Base-by-base conservation (phyloP, 1,139 yeast species). In the Yamadazyma trypodendri region DNA sequence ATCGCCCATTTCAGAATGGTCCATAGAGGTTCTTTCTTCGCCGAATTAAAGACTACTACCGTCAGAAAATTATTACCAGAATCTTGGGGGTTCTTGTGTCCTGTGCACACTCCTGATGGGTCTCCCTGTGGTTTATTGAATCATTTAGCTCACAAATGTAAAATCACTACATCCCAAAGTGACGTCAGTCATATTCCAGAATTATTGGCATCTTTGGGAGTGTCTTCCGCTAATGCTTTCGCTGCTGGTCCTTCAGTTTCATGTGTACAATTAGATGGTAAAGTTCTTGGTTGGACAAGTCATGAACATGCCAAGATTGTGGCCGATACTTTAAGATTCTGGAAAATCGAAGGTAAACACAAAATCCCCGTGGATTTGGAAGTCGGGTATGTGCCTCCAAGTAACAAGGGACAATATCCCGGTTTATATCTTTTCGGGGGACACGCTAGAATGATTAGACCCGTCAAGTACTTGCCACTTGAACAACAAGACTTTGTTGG, bases 41-140 rank as follows among this genome's bases (percentile, higher is more conserved):
- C 99, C 31, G 96, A 92, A 65, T 77, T 92, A 65, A 92, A 94
- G 61, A 92, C 98, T 28, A 94, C 98, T 20, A 85, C 98, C 1
- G 99, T 92, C 37, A 82, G 99, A 72, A 92, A 92, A 62, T 73
- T 92, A 55, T 75, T 92, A 42, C 99, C 99, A 0, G 99, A 92
- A 65, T 86, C 96, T 1, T 92, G 99, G 99, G 97, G 97, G 5
- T 94, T 92, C 75, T 68, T 94, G 52, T 94, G 99, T 69, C 98
- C 99, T 15, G 98, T 94, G 13, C 98, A 92, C 65, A 92, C 99
- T 12, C 99, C 99, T 2, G 99, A 92, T 84, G 99, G 99, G 55
- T 86, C 97, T 36, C 99, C 99, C 16, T 92, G 99, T 83, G 99
- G 99, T 68, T 73, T 92, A 60, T 74, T 92, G 54, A 94, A 94